Conservation (phyloP, 176 grass and related monocot species). For the Carex littledalei region DNA sequence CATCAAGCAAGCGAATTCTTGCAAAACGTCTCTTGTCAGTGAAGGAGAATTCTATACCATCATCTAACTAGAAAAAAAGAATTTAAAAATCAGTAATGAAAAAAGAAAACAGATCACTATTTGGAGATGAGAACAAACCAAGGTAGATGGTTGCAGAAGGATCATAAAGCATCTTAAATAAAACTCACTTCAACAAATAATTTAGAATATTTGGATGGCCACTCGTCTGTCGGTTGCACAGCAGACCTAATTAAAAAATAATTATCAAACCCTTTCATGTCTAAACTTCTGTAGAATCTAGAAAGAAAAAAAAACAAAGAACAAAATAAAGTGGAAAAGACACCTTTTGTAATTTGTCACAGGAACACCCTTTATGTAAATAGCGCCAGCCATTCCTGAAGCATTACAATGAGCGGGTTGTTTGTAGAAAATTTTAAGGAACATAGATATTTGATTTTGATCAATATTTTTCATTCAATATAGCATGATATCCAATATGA, state of each 20-base stretch:
- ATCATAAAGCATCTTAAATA: not conserved
- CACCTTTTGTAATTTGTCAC: slow-evolving; percentile 84
- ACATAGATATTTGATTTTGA: not conserved
- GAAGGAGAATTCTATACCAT: slow-evolving; percentile 93
- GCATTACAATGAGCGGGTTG: not conserved
- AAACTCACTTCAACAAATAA: slow-evolving; percentile 63
- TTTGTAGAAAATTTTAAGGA: not conserved
- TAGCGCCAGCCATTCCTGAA: slow-evolving; percentile 75
- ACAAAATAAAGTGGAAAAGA: not conserved
- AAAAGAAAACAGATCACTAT: not conserved
- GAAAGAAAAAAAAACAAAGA: not conserved
- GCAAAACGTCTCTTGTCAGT: slow-evolving; percentile 96
- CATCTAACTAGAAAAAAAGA: slow-evolving; percentile 59
- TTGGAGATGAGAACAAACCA: not conserved
- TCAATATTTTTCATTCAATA: not conserved
- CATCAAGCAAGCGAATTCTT: slow-evolving; percentile 69
- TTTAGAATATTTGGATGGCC: slow-evolving; percentile 96
- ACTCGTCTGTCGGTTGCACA: slow-evolving; percentile 60
- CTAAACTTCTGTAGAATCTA: not conserved
- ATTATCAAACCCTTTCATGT: not conserved
- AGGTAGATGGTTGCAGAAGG: not conserved
- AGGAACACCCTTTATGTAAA: slow-evolving; percentile 76
- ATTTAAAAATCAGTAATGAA: not conserved
- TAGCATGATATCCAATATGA: not conserved
- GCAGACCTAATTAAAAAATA: slow-evolving; percentile 42